Evolutionary conservation across 2,329 filamentous ascomycete species (phyloP), one percentile per base, ranked within the genome.

Genomic region (Cryphonectria carpinicola): DNA sequence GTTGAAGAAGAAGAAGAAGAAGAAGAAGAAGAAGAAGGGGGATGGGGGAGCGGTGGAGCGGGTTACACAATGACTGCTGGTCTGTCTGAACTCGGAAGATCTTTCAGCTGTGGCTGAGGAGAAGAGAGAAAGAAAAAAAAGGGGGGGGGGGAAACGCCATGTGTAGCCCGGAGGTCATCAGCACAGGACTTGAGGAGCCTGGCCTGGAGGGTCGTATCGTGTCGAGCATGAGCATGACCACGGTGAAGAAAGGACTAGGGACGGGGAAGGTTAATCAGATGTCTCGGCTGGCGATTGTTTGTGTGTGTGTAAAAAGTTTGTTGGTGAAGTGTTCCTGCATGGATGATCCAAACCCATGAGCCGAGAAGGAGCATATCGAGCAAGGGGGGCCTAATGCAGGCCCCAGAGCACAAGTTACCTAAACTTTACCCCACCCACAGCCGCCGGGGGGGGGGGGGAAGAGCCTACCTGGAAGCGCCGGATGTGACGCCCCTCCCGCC

Each of bases 371-470:
- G 13, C 17, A 56, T 14, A 11, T 14, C 3, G n/a, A 28, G 25
- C 52, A 28, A 39, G 37, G 54, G 54, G 28, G 28, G 28, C 28
- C 54, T 58, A 58, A 58, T 58, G 54, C 54, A 58, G 54, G 54
- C 25, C 54, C 54, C 28, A 17, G 32, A 32, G 25, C 17, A 19
- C 22, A n/a, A n/a, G 4, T 8, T 49, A 32, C 32, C 32, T 32
- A 32, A 32, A 32, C 32, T 32, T 32, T 32, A 17, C 43, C 46
- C 46, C 46, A 49, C 46, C 17, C 19, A n/a, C 19, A 49, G 46
- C 46, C 28, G 28, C n/a, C n/a, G n/a, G n/a, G n/a, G 28, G 1
- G 2, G 46, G 46, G 46, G 19, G 8, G 52, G n/a, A n/a, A 28
- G n/a, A 10, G n/a, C 14, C n/a, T 56, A n/a, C 52, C 52, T 56